Percentiles rank a stretch among this genome's conserved stretches.
These are phyloP conservation scores for Mortierella sp. DNA, from an alignment of 371 early-diverging fungal species.

Conservation along the genomic window DNA sequence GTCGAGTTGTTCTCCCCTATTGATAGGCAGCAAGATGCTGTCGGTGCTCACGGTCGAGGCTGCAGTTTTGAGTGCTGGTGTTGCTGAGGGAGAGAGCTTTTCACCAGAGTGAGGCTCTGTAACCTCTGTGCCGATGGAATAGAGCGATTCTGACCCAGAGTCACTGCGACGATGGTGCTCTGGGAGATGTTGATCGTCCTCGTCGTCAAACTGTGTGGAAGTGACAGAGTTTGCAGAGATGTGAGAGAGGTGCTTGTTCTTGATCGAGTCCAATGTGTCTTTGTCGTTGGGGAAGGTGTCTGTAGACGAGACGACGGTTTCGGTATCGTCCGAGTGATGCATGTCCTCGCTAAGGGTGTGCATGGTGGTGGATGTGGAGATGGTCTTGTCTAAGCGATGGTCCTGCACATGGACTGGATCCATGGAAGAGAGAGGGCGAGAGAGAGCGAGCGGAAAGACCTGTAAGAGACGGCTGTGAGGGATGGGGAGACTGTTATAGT, in stretches of 20 bases:
- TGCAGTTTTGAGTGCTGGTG: background rate
- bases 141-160: slow-evolving; percentile 40
- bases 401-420: slow-evolving; percentile 6
- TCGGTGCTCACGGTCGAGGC: background rate
- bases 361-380: slow-evolving; percentile 10
- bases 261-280: slow-evolving; percentile 6
- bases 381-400: background rate
- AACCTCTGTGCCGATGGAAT: slow-evolving; percentile 38
- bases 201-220: slow-evolving; percentile 34
- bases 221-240: slow-evolving; percentile 46
- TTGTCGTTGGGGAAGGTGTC: slow-evolving; percentile 5
- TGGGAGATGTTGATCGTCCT: slow-evolving; percentile 21
- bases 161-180: slow-evolving; percentile 37
- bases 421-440: slow-evolving; percentile 1
- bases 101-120: slow-evolving; percentile 34
- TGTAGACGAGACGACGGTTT: slow-evolving; percentile 26
- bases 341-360: slow-evolving; percentile 20
- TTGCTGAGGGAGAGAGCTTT: slow-evolving; percentile 8
- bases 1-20: slow-evolving; percentile 33
- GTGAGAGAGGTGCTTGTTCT: slow-evolving; percentile 42
- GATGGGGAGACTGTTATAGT: background rate
- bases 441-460: background rate
- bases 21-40: slow-evolving; percentile 10
- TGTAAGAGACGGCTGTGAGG: background rate
- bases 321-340: slow-evolving; percentile 13